Percentiles rank a stretch among this genome's conserved stretches.
These are phyloP conservation scores for Leptoxyphium fumago DNA, from an alignment of 2,329 filamentous ascomycete species.

Conservation along the genomic window DNA sequence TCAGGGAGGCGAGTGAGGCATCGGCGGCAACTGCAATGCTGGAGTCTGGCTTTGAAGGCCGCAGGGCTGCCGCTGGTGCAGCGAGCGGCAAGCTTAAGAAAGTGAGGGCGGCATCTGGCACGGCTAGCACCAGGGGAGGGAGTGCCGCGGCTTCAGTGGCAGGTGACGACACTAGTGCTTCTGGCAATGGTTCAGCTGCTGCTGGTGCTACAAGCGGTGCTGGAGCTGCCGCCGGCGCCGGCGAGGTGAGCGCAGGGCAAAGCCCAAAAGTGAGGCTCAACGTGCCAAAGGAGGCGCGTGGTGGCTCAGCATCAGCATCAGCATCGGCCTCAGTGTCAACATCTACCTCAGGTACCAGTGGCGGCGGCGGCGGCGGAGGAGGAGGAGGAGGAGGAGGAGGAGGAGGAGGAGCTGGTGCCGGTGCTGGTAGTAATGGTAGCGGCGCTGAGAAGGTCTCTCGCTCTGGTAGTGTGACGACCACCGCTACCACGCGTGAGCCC, in stretches of 20 bases:
- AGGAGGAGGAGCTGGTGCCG: background rate
- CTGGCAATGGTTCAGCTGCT: background rate
- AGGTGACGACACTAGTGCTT: conserved; percentile 9
- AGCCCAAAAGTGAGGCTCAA: conserved; percentile 10
- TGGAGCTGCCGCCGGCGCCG: conserved; percentile 3
- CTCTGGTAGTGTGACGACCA: conserved; percentile 28
- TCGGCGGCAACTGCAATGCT: conserved; percentile 19
- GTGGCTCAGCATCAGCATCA: background rate
- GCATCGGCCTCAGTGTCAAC: no score
- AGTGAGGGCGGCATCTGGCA: conserved; percentile 10
- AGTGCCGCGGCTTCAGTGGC: conserved; percentile 12
- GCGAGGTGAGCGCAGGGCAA: background rate
- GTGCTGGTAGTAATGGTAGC: background rate
- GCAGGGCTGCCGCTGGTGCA: conserved; percentile 7
- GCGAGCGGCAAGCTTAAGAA: conserved; percentile 13
- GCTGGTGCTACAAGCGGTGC: background rate
- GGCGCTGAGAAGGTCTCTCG: conserved; percentile 15
- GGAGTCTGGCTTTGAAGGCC: conserved; percentile 8
- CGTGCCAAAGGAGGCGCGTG: conserved; percentile 9
- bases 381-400: conserved; percentile 12
- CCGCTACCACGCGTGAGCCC: conserved; percentile 25
- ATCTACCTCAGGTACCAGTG: no score
- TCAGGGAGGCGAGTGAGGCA: conserved; percentile 29
- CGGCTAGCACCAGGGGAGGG: conserved; percentile 9
- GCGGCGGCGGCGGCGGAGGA: conserved; percentile 5